Evolutionary conservation across 2,329 filamentous ascomycete species (phyloP), one percentile per base, ranked within the genome.

Genomic region (Immersiporthe knoxdaviesiana): DNA sequence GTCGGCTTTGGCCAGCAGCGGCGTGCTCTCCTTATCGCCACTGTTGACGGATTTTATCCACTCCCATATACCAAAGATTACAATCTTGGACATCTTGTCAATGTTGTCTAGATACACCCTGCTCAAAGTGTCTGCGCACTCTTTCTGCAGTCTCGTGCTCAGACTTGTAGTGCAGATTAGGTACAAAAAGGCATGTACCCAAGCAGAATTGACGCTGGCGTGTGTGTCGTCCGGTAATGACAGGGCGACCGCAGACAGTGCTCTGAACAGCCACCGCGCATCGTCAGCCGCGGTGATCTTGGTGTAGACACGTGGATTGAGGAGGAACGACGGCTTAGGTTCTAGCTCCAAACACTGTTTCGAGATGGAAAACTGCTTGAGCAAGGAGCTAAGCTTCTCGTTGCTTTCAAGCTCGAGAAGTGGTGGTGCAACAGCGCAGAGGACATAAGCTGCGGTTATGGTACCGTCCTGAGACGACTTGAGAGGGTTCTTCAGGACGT

Each of bases 101-200:
- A 91, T 87, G 58, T 88, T 82, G 64, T 83, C 79, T 16, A 85
- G 77, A 77, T 97, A 97, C 1, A 91, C 82, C 50, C 80, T 78
- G 0, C 91, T 89, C 41, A 99, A 80, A 0, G 85, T 80, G 60
- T 84, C 81, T 27, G 84, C 84, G 5, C 90, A 88, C 73, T 89
- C 85, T 72, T 90, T 89, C 68, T 91, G 89, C 62, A 92, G 82
- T 50, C 83, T 83, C 2, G 90, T 84, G 16, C 90, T 84, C 27
- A 92, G 82, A 16, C 79, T 82, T 18, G 87, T 81, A 1, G 90
- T 89, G 60, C 90, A 89, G 60, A 95, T 87, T 21, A 92, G 82
- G 77, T 92, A 97, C n/a, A 97, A 89, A 69, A 95, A 87, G 2
- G 92, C 90, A 75, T 97, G 92, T 18, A 92, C 90, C 96, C 95